Percentiles rank a stretch among this genome's conserved stretches.
These are phyloP conservation scores for Backusella liffmaniae DNA, from an alignment of 192 early-diverging fungal genomes.

Conservation along the genomic window DNA sequence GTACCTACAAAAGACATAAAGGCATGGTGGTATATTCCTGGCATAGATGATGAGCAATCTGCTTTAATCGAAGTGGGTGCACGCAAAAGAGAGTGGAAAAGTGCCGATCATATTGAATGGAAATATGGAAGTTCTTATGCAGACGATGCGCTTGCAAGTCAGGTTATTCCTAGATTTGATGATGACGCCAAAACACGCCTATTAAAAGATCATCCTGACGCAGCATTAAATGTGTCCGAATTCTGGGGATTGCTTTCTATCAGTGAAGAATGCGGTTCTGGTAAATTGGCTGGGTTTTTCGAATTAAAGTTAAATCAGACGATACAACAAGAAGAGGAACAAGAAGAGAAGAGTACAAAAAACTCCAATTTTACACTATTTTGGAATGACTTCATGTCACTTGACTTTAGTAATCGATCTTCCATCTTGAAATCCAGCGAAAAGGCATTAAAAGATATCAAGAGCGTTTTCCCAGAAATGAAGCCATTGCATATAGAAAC, in stretches of 20 bases:
- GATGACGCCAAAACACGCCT: constrained; percentile 56
- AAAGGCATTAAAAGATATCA: neutral
- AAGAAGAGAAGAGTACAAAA: neutral
- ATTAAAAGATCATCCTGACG: constrained; percentile 31
- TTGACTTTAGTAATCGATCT: neutral
- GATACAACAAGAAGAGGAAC: neutral
- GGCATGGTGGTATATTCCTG: constrained; percentile 59
- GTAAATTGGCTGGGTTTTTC: constrained; percentile 70
- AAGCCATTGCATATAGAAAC: neutral
- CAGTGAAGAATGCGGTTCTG: constrained; percentile 74
- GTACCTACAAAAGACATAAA: constrained; percentile 15
- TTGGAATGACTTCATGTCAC: constrained; percentile 17
- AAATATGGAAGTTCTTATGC: constrained; percentile 42
- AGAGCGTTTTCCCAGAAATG: neutral
- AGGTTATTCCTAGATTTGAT: constrained; percentile 52
- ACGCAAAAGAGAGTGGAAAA: constrained; percentile 11
- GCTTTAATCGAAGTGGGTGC: constrained; percentile 8
- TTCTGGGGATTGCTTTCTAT: constrained; percentile 68
- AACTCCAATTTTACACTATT: neutral
- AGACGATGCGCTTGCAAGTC: constrained; percentile 28
- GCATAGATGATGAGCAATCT: constrained; percentile 38
- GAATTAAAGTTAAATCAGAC: constrained; percentile 11
- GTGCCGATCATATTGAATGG: constrained; percentile 14
- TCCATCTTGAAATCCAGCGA: neutral
- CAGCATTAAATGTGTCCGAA: constrained; percentile 21